Conservation (phyloP, 495 filamentous ascomycete genomes). For the Parmelia sp. region DNA sequence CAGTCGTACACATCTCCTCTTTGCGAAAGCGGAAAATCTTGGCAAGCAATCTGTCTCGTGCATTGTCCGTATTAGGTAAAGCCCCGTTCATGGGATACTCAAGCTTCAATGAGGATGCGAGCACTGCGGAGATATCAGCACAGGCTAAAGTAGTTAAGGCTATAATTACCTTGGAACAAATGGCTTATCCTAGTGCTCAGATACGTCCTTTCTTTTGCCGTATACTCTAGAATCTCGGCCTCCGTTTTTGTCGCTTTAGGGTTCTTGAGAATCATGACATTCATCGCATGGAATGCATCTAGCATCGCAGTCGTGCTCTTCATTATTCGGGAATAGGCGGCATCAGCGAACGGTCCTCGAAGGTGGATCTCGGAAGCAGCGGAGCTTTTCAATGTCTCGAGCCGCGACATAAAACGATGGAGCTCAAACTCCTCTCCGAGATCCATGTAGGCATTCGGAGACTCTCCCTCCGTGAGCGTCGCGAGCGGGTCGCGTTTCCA, state of each 20-base stretch:
- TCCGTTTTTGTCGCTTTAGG: conserved; percentile 72
- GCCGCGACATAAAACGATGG: conserved; percentile 52
- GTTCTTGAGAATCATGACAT: conserved; percentile 79
- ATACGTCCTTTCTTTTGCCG: conserved; percentile 68
- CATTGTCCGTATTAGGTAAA: conserved; percentile 72
- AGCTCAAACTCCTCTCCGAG: conserved; percentile 70
- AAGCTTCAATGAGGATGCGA: conserved; percentile 86
- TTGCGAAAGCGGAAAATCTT: conserved; percentile 82
- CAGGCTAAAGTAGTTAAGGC: conserved; percentile 1
- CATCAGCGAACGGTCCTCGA: conserved; percentile 71
- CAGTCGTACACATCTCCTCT: conserved; percentile 48
- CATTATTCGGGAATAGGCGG: conserved; percentile 62
- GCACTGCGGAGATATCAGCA: conserved; percentile 45
- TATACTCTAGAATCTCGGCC: conserved; percentile 68
- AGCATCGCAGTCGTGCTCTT: conserved; percentile 74
- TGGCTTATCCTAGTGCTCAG: conserved; percentile 85
- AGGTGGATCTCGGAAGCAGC: conserved; percentile 79
- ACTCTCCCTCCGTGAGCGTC: conserved; percentile 51
- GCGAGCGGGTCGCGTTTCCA: conserved; percentile 95
- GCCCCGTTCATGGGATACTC: conserved; percentile 88
- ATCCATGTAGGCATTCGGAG: conserved; percentile 65
- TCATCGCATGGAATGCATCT: conserved; percentile 93
- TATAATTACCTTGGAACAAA: conserved; percentile 67
- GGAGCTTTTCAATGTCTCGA: conserved; percentile 67
- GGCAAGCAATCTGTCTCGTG: conserved; percentile 76